These are phyloP conservation scores for Penicilliopsis zonata DNA, from an alignment of 495 filamentous ascomycete genomes.

Conservation along the genomic window DNA sequence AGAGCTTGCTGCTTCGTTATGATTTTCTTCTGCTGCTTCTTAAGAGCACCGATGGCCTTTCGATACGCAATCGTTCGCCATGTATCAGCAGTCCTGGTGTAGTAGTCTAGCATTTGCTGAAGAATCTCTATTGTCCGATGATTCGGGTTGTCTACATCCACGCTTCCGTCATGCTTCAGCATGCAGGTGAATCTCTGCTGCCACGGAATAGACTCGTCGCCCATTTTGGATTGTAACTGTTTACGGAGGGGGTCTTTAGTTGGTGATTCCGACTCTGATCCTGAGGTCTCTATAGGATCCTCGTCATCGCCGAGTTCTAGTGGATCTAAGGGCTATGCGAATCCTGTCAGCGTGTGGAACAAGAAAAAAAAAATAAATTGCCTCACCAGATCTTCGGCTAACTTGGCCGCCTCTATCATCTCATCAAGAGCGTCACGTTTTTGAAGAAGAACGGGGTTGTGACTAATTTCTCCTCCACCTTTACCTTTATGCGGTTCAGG, in stretches of 20 bases:
- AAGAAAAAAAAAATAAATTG: background rate
- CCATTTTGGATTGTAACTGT: too few species aligned
- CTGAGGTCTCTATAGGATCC: slow-evolving; percentile 6
- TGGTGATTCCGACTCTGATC: slow-evolving; percentile 8
- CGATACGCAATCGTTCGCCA: slow-evolving; percentile 76
- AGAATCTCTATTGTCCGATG: slow-evolving; percentile 63
- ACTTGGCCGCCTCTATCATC: slow-evolving; percentile 44
- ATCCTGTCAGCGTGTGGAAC: background rate
- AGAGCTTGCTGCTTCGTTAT: slow-evolving; percentile 55
- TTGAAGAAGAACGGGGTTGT: background rate
- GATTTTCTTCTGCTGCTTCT: slow-evolving; percentile 54
- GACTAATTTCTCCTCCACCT: slow-evolving; percentile 1
- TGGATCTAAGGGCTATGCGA: slow-evolving; percentile 29
- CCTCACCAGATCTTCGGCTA: slow-evolving; percentile 41
- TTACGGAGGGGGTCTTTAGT: slow-evolving; percentile 18
- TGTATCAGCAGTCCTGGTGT: slow-evolving; percentile 59
- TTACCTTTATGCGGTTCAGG: background rate
- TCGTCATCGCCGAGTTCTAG: slow-evolving; percentile 17
- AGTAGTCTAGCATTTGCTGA: slow-evolving; percentile 74
- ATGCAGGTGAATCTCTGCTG: slow-evolving; percentile 56
- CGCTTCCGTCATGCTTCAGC: slow-evolving; percentile 40
- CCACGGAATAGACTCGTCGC: too few species aligned
- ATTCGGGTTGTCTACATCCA: slow-evolving; percentile 47
- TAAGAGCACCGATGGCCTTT: slow-evolving; percentile 62
- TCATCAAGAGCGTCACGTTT: slow-evolving; percentile 42